Evolutionary conservation across 2,329 filamentous ascomycete genomes (phyloP), one percentile per base, ranked within the genome.

Genomic region (Talaromyces sp.): DNA sequence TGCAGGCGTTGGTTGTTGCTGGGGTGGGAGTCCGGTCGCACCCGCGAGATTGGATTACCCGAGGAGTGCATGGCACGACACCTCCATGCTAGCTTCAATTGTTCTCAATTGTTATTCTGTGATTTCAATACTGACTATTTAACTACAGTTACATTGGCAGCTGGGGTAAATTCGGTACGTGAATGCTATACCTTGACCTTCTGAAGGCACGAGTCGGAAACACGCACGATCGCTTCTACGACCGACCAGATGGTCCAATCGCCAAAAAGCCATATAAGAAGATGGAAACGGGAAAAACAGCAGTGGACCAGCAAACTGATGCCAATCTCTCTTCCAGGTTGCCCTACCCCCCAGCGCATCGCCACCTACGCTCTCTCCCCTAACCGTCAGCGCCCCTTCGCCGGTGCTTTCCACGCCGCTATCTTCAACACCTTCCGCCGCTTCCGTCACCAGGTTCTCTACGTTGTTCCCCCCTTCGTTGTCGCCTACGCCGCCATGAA

Each of bases 341-440:
- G 68, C 65, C 63, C 70, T 47, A 73, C 69, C 39, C 70, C 70
- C 61, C 84, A 86, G 70, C 84, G 84, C 67, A 77, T 87, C 55
- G 77, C 80, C 51, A 80, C 80, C 68, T 97, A 95, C 79, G 83
- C 87, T 63, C 72, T 99, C 64, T 87, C 90, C 65, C 78, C 88
- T 64, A 97, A 99, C 84, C 88, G 89, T 73, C 93, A 96, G 81
- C 87, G 89, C 70, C 89, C 91, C 60, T 82, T 96, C 64, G 91
- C 91, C 60, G 90, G 90, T 67, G 80, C 87, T 55, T 76, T 82
- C 61, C 79, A 93, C 75, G 89, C 87, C 64, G 93, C 92, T 70
- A 78, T 97, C 80, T 97, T 97, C 87, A 99, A 99, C 85, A 87
- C 86, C 67, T 95, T 89, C 84, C 87, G 94, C 76, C 86, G 94